These are phyloP conservation scores for Candida schatavii DNA, from an alignment of 805 yeast species.

Conservation along the genomic window DNA sequence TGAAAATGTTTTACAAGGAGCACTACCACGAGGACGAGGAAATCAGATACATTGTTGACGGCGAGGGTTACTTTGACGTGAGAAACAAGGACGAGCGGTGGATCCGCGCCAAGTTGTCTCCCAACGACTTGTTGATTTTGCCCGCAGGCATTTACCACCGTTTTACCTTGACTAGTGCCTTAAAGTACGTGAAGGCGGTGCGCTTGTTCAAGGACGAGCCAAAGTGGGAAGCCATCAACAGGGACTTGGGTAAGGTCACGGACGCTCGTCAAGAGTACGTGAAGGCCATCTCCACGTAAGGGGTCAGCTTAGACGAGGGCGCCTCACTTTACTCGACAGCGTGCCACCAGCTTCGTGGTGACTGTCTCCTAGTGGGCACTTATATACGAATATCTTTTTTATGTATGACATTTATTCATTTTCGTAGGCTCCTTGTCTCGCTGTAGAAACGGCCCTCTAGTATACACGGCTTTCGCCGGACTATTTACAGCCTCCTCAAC, in stretches of 20 bases:
- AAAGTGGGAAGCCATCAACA: slow-evolving; percentile 85
- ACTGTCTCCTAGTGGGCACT: no score
- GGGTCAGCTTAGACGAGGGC: background rate
- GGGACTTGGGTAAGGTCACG: slow-evolving; percentile 45
- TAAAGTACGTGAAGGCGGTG: slow-evolving; percentile 68
- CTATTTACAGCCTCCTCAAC: background rate
- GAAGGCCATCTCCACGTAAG: slow-evolving; percentile 24
- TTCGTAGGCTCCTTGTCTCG: background rate
- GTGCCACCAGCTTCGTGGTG: no score
- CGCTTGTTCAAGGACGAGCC: slow-evolving; percentile 93
- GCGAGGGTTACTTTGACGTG: slow-evolving; percentile 90
- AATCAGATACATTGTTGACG: slow-evolving; percentile 84
- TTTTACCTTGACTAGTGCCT: slow-evolving; percentile 64
- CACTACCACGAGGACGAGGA: slow-evolving; percentile 98
- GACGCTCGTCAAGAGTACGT: slow-evolving; percentile 36
- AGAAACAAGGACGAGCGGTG: slow-evolving; percentile 62
- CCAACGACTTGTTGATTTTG: slow-evolving; percentile 65
- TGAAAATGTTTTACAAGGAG: slow-evolving; percentile 71
- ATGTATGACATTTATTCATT: no score
- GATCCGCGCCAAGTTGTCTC: slow-evolving; percentile 68
- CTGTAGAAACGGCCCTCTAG: background rate
- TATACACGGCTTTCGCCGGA: background rate
- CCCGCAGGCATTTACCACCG: slow-evolving; percentile 97
- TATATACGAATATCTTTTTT: no score
- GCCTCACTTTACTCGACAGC: no score